Evolutionary conservation across 106 monocot genomes (phyloP), one percentile per base, ranked within the genome.

Genomic region (Amphibolis antarctica): DNA sequence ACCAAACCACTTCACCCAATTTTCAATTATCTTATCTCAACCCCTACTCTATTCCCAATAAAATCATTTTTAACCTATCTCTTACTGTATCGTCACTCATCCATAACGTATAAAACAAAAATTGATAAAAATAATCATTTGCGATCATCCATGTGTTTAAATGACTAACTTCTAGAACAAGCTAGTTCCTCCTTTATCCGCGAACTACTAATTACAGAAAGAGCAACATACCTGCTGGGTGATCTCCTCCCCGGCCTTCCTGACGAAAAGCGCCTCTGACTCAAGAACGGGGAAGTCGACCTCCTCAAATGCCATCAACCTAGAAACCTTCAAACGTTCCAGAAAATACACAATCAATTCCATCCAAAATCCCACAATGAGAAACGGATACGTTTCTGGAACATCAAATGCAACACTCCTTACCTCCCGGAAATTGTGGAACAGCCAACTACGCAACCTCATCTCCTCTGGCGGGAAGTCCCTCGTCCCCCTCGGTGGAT

Each of bases 221-320:
- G 36, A 46, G 44, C 30, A 46, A 76, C 65, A 6, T 31, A 80
- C 96, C 84, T 98, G 98, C 62, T 91, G 85, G 19, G 91, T 91
- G 69, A 98, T 98, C 80, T 98, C 98, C 71, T 98, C 98, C 28
- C 98, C 98, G 22, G 88, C 93, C 74, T 98, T 98, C 63, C 98
- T 72, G n/a, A 90, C 82, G 75, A 90, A 96, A 14, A 96, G 80
- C 1, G 90, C 82, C 65, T 98, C 98, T 0, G 90, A 91, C 59
- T 98, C 98, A 9, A 98, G 98, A 1, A 98, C 87, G 1, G 98
- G 98, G 76, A 98, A 98, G 63, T 98, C 98, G 1, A 98, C 91
- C 75, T 98, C 98, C 63, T 98, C 98, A 42, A 98, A 98, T 22
- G 87, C 72, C 42, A 98, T 54, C 69, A 88, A 27, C 62, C 87